phyloP scores from a whole-genome alignment of 345 rosid genomes.

The Euphorbia tirucalli region DNA sequence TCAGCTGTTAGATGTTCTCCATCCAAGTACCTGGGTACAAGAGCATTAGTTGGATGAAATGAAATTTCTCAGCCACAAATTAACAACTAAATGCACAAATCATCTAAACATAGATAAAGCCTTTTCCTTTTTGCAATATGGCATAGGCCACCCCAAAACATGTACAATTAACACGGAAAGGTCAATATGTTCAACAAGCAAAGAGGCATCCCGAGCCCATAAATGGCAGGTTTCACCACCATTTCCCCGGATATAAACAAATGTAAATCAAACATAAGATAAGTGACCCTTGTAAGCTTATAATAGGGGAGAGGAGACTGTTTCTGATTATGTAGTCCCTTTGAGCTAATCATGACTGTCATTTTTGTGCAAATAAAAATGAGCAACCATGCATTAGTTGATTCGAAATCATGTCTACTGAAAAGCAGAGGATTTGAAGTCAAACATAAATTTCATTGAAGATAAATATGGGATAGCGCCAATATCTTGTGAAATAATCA shows the following conservation, averaged over 20 bases:
- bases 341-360: neutral
- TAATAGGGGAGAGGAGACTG: neutral
- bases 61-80: neutral
- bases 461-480: neutral
- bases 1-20: constrained; percentile 61
- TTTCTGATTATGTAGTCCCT: neutral
- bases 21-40: constrained; percentile 57
- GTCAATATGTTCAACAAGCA: neutral
- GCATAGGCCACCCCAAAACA: neutral
- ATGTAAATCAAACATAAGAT: neutral
- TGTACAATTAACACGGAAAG: too few relatives aligned
- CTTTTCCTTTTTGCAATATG: neutral
- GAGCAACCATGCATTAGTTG: neutral
- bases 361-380: neutral
- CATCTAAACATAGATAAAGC: neutral
- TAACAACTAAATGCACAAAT: neutral
- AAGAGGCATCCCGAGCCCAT: neutral
- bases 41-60: constrained; percentile 12
- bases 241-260: neutral
- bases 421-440: neutral
- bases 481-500: neutral
- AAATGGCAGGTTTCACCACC: neutral
- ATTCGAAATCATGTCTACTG: neutral
- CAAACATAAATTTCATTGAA: neutral
- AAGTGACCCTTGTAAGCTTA: neutral